Evolutionary conservation across 78 protist genomes (phyloP), one percentile per base, ranked within the genome.

Genomic region (Dictyostelium capitatum): DNA sequence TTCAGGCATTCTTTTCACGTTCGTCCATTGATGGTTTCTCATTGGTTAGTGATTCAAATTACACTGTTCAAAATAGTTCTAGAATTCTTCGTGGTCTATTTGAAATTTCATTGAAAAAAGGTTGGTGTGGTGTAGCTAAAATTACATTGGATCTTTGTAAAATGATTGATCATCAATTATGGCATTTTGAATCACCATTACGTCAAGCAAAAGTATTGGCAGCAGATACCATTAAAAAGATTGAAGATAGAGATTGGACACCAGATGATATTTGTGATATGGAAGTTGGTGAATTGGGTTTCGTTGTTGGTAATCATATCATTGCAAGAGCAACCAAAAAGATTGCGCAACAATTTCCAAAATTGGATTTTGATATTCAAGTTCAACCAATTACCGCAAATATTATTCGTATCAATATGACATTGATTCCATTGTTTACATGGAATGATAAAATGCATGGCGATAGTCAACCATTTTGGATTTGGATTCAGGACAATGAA

Each of bases 311-410:
- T 25, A 82, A 90, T 51, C 78, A 15, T 54, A 37, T 69, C 47
- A 57, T 53, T 23, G 99, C 96, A 0, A 32, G 11, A 19, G 25
- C 80, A 15, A 70, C 98, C 23, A 17, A 41, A 47, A 28, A 56
- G 6, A 59, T 67, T 41, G 98, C 93, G 7, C 51, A 30, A 6
- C 57, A 54, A 89, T 92, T 99, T 83, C 99, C 99, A 7, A 11
- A 20, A 57, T 74, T 99, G 11, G 91, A 72, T 25, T 32, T 96
- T 75, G 87, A 80, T 3, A 91, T 95, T 79, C 91, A 95, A 53
- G 51, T 95, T 23, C 99, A 98, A 90, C 99, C 99, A 10, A 94
- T 99, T 90, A 99, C 99, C 5, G 95, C 97, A 5, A 90, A 97
- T 11, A 94, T 98, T 23, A 93, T 99, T 47, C 89, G 97, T 19